These are phyloP conservation scores for Nothophaeocryptopus gaeumannii DNA, from an alignment of 2,329 filamentous ascomycete species.

Conservation along the genomic window DNA sequence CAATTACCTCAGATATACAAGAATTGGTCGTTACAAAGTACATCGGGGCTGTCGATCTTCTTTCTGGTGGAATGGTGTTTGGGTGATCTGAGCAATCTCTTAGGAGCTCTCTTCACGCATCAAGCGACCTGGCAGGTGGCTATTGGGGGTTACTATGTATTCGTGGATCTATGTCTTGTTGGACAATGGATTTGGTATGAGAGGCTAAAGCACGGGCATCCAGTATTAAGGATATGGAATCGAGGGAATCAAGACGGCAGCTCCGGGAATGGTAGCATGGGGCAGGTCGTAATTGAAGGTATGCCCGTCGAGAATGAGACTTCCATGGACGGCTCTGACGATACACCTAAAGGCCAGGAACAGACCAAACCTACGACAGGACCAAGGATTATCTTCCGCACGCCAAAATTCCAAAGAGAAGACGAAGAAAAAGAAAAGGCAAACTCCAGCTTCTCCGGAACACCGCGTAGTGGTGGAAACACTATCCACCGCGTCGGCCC, in stretches of 20 bases:
- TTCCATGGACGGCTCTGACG: constrained; percentile 12
- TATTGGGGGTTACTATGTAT: constrained; percentile 64
- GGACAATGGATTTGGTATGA: constrained; percentile 67
- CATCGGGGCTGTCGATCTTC: constrained; percentile 62
- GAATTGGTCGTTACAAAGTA: constrained; percentile 62
- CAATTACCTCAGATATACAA: constrained; percentile 69
- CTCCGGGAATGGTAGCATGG: constrained; percentile 21
- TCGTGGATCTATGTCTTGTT: constrained; percentile 61
- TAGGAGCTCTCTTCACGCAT: constrained; percentile 61
- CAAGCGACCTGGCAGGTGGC: constrained; percentile 67
- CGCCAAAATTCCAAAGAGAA: constrained; percentile 30
- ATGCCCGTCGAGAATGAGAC: constrained; percentile 21
- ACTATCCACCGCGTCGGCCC: constrained; percentile 31
- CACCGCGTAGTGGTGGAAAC: constrained; percentile 20
- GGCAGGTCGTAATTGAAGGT: constrained; percentile 35
- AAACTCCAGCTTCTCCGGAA: constrained; percentile 20
- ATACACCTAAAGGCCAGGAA: constrained; percentile 13
- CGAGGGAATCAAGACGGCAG: constrained; percentile 17
- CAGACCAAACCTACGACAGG: constrained; percentile 15
- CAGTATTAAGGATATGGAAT: constrained; percentile 39
- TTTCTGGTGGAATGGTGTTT: constrained; percentile 66
- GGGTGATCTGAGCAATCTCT: constrained; percentile 61
- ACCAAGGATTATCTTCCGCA: constrained; percentile 32
- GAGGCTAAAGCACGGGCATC: constrained; percentile 50
- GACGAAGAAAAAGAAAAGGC: constrained; percentile 28